Evolutionary conservation across 129 eudicot species (phyloP).

Genomic region (Artemisia annua): DNA sequence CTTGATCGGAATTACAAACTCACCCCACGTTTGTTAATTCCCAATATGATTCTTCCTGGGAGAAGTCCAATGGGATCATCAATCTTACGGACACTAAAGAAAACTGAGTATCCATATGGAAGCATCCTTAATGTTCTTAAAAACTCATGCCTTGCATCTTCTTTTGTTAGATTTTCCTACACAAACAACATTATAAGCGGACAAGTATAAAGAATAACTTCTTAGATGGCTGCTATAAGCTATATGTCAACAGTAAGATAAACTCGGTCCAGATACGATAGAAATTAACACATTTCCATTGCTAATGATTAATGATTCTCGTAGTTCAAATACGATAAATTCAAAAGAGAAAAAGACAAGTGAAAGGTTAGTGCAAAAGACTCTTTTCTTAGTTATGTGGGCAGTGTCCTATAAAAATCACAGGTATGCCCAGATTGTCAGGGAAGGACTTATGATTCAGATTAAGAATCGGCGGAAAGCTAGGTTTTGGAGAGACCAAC

Average conservation of each 20-base stretch:
- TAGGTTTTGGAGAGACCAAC: too few relatives aligned
- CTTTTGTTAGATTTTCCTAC: conserved; percentile 89
- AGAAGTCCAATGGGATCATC: conserved; percentile 98
- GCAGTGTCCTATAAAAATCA: too few relatives aligned
- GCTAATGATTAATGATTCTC: too few relatives aligned
- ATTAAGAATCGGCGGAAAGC: too few relatives aligned
- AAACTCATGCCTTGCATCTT: conserved; percentile 95
- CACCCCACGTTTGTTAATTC: conserved; percentile 98
- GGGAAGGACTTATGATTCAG: too few relatives aligned
- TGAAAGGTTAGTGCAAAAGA: too few relatives aligned
- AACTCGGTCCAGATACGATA: too few relatives aligned
- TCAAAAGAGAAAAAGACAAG: too few relatives aligned
- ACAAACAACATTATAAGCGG: conserved; percentile 25
- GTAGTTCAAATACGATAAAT: too few relatives aligned
- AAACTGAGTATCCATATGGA: conserved; percentile 95
- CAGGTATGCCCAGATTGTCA: too few relatives aligned
- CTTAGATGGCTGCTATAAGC: background rate
- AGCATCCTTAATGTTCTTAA: conserved; percentile 76
- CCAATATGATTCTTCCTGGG: conserved; percentile 88
- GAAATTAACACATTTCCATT: too few relatives aligned
- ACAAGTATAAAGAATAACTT: background rate
- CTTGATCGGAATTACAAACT: conserved; percentile 20
- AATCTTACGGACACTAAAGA: conserved; percentile 94
- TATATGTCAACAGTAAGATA: background rate
- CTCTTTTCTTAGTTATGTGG: too few relatives aligned